A percentile compares a stretch with the other conserved stretches of the same genome.
These are phyloP conservation scores for Prorocentrum cordatum DNA, from an alignment of 169 alveolate species.

Conservation along the genomic window DNA sequence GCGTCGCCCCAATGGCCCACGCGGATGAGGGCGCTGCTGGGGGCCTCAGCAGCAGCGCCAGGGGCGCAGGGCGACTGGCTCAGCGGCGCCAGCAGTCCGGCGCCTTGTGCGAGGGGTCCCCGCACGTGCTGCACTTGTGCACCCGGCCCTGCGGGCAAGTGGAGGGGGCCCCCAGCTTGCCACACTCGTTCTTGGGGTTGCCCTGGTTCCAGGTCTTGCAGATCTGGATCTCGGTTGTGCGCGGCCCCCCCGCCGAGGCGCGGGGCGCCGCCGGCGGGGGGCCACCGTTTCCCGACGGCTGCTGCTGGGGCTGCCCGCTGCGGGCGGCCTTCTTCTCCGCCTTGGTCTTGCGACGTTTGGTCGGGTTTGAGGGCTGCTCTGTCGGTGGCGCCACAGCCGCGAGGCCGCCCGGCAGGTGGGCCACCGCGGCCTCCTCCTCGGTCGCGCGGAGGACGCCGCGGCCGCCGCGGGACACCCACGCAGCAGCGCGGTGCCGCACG, in stretches of 20 bases:
- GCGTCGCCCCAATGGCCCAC: too few relatives aligned
- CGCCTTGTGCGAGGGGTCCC: too few relatives aligned
- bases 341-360: background rate
- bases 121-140: background rate
- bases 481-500: background rate
- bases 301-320: background rate
- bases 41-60: too few relatives aligned
- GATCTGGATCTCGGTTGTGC: too few relatives aligned
- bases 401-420: background rate
- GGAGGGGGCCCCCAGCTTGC: background rate
- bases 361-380: too few relatives aligned
- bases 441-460: background rate
- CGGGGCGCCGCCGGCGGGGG: background rate
- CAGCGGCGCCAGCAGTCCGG: too few relatives aligned
- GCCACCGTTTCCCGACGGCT: background rate
- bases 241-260: background rate
- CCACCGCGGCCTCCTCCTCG: background rate
- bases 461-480: background rate
- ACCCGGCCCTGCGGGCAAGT: background rate
- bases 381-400: background rate
- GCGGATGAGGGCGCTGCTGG: too few relatives aligned
- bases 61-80: too few relatives aligned
- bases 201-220: background rate
- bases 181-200: background rate
- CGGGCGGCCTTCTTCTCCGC: background rate